Base-by-base conservation (phyloP, 371 early-diverging fungal species). In the Apophysomyces trapeziformis region DNA sequence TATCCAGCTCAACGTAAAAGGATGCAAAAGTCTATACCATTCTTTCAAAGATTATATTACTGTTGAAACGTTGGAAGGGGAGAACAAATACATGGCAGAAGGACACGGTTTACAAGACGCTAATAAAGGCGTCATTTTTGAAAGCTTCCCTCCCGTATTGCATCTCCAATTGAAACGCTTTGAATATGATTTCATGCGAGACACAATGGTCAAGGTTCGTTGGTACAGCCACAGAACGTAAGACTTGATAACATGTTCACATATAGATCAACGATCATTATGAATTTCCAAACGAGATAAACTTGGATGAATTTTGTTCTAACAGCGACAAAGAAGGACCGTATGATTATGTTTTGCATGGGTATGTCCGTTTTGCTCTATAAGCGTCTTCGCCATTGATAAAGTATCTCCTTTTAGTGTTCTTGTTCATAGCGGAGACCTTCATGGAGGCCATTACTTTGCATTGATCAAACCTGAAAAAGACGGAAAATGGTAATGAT, bases 131-230 rank as follows among this genome's bases (percentile, higher is more conserved):
- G 97, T 98, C 36, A 92, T 93, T 14, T 99, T 99, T 76, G 90
- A 91, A 67, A 85, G 86, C 16, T 94, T 99, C 70, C 99, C 99
- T 9, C 96, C 96, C 0, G 96, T 99, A 2, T 83, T 99, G 41
- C 99, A 99, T 75, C 74, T 99, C 60, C 98, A 99, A 73, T 79
- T 99, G 66, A 99, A 99, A 77, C 87, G 99, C 18, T 99, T 99
- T 77, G 97, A 97, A 76, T 98, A 99, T 75, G 99, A 99, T 74
- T 89, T 96, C 69, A 87, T 90, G 76, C 82, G 89, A 36, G 97
- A 96, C 72, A 85, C 88, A 2, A 93, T 95, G 93, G 93, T 97
- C 71, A 98, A 98, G 80, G 90, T 90, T 79, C 35, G 54, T 50
- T 4, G 8, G 5, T 1, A 45, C n/a, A 45, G 38, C 8, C 37